Evolutionary conservation across 1,284 basidiomycete species (phyloP).

Genomic region (Sanghuangporus weigelae): DNA sequence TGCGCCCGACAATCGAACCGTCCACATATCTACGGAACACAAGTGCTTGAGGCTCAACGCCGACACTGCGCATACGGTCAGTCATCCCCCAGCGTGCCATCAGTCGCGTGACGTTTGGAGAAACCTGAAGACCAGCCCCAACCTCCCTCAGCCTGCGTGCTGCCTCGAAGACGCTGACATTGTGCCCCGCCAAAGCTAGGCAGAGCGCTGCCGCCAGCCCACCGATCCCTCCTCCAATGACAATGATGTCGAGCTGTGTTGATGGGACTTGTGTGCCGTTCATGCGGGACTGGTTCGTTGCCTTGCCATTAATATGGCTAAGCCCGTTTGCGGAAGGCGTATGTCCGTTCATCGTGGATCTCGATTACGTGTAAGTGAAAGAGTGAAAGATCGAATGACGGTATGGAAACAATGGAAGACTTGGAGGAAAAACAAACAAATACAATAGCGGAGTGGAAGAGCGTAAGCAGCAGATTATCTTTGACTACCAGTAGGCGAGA

Average conservation of each 20-base stretch:
- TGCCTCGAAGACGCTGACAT: conserved; percentile 39
- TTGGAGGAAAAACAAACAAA: not conserved
- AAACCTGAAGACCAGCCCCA: conserved; percentile 45
- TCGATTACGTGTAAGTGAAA: not conserved
- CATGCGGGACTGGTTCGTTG: conserved; percentile 14
- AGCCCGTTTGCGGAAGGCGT: not conserved
- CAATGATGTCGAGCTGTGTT: conserved; percentile 33
- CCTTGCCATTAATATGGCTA: not conserved
- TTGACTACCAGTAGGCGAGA: too few species aligned
- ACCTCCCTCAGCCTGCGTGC: conserved; percentile 28
- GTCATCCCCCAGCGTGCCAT: conserved; percentile 49
- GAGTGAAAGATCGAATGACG: not conserved
- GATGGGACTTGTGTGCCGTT: conserved; percentile 26
- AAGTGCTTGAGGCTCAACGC: conserved; percentile 39
- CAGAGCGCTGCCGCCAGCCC: conserved; percentile 43
- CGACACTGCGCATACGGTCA: conserved; percentile 34
- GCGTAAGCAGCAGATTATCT: too few species aligned
- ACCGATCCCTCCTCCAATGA: conserved; percentile 50
- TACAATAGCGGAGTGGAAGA: not conserved
- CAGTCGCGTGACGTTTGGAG: conserved; percentile 44
- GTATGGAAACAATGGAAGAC: not conserved
- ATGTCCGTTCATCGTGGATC: not conserved
- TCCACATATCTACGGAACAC: conserved; percentile 40
- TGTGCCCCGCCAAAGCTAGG: conserved; percentile 44
- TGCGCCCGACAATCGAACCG: conserved; percentile 42